These are phyloP conservation scores for Orbilia oligospora DNA, from an alignment of 2,329 filamentous ascomycete genomes.

Conservation along the genomic window DNA sequence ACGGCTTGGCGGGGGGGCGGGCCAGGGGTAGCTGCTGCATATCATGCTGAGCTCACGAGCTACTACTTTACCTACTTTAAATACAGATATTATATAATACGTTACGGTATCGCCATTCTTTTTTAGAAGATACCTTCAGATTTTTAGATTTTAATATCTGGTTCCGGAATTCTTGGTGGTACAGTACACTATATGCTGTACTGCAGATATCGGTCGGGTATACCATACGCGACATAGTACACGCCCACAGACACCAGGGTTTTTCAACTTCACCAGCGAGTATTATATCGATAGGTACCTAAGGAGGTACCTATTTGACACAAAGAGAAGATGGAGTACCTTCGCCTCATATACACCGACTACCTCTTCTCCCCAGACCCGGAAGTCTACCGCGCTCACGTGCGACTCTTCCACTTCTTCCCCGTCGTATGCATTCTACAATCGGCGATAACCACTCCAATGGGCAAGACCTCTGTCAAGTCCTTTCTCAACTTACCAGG, in stretches of 20 bases:
- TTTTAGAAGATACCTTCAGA: not conserved
- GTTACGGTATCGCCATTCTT: not conserved
- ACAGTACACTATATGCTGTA: too few relatives aligned
- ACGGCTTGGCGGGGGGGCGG: not conserved
- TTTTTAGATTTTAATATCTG: too few relatives aligned
- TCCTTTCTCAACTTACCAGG: slow-evolving; percentile 89
- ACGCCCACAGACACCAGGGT: too few relatives aligned
- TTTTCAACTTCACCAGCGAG: too few relatives aligned
- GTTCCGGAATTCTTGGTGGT: too few relatives aligned
- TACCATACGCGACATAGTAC: too few relatives aligned
- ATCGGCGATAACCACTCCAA: slow-evolving; percentile 69
- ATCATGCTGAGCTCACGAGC: too few relatives aligned
- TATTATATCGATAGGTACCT: not conserved
- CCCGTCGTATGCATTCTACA: slow-evolving; percentile 40
- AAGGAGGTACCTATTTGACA: not conserved
- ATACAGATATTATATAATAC: too few relatives aligned
- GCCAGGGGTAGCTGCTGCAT: slow-evolving; percentile 1
- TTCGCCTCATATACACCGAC: slow-evolving; percentile 27
- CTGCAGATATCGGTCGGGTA: too few relatives aligned
- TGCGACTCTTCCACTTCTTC: slow-evolving; percentile 56
- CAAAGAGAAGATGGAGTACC: slow-evolving; percentile 13
- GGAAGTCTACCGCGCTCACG: slow-evolving; percentile 43
- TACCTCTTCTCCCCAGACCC: slow-evolving; percentile 51
- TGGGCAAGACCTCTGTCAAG: slow-evolving; percentile 87
- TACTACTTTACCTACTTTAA: too few relatives aligned